A percentile compares a stretch with the other conserved stretches of the same genome.
phyloP scores from a whole-genome alignment of 768 basidiomycete species.

The Dendrothele bispora region DNA sequence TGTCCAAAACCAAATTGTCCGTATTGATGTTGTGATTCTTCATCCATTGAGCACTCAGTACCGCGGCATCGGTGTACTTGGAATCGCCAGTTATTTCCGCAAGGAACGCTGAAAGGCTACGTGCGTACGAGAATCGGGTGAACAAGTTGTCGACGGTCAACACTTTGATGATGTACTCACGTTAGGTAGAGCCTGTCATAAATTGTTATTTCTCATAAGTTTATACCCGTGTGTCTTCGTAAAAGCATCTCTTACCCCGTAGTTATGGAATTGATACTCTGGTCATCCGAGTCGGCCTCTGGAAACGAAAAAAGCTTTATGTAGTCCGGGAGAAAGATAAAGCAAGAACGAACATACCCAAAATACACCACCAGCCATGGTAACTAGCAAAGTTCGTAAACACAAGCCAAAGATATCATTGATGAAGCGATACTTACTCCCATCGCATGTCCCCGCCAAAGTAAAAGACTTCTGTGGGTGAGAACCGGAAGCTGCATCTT shows the following conservation, averaged over 20 bases:
- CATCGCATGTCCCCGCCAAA: conserved; percentile 42
- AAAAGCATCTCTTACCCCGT: conserved; percentile 38
- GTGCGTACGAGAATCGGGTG: too few species aligned
- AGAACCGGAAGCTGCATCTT: conserved; percentile 35
- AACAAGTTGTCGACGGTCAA: too few species aligned
- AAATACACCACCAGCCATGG: conserved; percentile 57
- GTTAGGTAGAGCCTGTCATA: conserved; percentile 37
- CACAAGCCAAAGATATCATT: too few species aligned
- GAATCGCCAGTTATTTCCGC: conserved; percentile 43
- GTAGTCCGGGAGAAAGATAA: background rate
- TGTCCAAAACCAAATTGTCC: conserved; percentile 44
- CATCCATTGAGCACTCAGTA: conserved; percentile 49
- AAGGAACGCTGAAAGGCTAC: conserved; percentile 49
- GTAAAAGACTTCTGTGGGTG: conserved; percentile 42
- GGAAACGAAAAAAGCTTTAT: background rate
- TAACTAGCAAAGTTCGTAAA: conserved; percentile 24
- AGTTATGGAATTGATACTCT: conserved; percentile 47
- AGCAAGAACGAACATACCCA: conserved; percentile 34
- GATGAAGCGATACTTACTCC: conserved; percentile 27
- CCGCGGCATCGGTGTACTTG: conserved; percentile 47
- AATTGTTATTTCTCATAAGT: too few species aligned
- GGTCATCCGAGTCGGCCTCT: conserved; percentile 47
- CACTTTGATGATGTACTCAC: too few species aligned
- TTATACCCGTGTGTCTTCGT: too few species aligned
- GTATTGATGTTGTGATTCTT: conserved; percentile 42